Percentiles rank a stretch among this genome's conserved stretches.
These are phyloP conservation scores for Monosporascus sp. DNA, from an alignment of 2,329 filamentous ascomycete genomes.

Conservation along the genomic window DNA sequence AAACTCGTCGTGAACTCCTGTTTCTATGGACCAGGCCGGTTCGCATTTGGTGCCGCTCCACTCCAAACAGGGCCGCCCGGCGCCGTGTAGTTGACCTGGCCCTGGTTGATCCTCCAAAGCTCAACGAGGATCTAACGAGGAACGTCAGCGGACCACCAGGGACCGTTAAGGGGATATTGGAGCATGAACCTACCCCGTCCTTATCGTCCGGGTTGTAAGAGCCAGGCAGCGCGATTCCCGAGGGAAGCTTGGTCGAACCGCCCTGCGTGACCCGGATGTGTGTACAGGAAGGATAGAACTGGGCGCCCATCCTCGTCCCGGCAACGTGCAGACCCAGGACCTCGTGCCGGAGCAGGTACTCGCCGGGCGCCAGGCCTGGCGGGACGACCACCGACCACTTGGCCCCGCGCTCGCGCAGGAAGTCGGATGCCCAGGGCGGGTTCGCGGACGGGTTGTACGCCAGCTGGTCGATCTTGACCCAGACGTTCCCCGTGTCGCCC, in stretches of 20 bases:
- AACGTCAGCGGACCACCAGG: no score
- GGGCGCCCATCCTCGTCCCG: constrained; percentile 30
- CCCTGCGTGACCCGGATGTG: constrained; percentile 12
- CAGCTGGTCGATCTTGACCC: constrained; percentile 33
- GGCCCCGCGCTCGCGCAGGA: constrained; percentile 27
- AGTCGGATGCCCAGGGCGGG: constrained; percentile 29
- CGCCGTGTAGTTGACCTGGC: neutral
- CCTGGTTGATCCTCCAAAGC: neutral
- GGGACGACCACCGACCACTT: constrained; percentile 28
- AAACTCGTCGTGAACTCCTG: no score
- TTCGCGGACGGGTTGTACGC: constrained; percentile 23
- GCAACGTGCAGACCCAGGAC: constrained; percentile 37
- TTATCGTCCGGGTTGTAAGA: constrained; percentile 12
- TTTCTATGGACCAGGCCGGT: neutral
- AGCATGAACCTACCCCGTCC: neutral
- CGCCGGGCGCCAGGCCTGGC: constrained; percentile 19
- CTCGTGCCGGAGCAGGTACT: constrained; percentile 40
- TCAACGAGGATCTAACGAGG: neutral
- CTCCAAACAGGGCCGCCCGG: neutral
- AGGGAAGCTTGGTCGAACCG: constrained; percentile 7
- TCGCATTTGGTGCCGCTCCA: neutral
- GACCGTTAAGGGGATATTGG: no score
- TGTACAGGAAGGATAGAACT: constrained; percentile 38
- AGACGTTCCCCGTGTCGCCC: constrained; percentile 26
- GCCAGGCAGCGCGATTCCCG: constrained; percentile 10